These are phyloP conservation scores for Byssochlamys sp. DNA, from an alignment of 2,329 filamentous ascomycete genomes.

Conservation along the genomic window DNA sequence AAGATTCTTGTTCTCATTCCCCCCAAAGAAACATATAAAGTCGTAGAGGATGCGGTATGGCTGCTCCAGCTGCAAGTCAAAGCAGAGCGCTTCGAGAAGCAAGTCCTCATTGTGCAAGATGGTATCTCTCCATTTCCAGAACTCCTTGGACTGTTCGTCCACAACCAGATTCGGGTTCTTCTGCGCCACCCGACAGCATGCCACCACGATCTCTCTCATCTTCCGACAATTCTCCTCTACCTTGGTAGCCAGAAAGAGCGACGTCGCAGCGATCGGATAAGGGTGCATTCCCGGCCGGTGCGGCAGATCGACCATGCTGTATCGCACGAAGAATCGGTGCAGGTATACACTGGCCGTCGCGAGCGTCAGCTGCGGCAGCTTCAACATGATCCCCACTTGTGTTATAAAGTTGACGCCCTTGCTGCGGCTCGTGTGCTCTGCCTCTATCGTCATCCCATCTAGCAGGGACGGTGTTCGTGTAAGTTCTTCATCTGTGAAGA, in stretches of 20 bases:
- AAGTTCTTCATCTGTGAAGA: constrained; percentile 76
- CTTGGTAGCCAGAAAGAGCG: constrained; percentile 90
- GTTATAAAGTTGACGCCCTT: constrained; percentile 96
- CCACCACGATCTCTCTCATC: constrained; percentile 87
- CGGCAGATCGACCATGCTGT: constrained; percentile 65
- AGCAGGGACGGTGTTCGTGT: constrained; percentile 71
- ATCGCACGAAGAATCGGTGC: constrained; percentile 90
- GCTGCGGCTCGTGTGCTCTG: constrained; percentile 70
- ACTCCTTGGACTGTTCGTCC: constrained; percentile 95
- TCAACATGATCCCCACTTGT: constrained; percentile 83
- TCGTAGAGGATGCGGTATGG: constrained; percentile 79
- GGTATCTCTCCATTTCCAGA: constrained; percentile 93
- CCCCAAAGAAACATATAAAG: constrained; percentile 61
- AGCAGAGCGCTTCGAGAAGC: constrained; percentile 83
- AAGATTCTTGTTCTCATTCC: constrained; percentile 70
- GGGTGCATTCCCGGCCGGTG: constrained; percentile 67
- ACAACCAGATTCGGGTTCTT: constrained; percentile 84
- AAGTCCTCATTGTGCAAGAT: constrained; percentile 87
- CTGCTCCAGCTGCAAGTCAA: constrained; percentile 82
- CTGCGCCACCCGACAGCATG: constrained; percentile 86
- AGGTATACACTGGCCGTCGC: constrained; percentile 90
- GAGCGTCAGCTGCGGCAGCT: constrained; percentile 82
- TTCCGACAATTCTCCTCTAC: constrained; percentile 95
- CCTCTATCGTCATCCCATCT: constrained; percentile 65
- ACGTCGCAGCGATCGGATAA: constrained; percentile 84